Evolutionary conservation across 306 rosid genomes (phyloP).

Genomic region (Lathyrus aphaca): DNA sequence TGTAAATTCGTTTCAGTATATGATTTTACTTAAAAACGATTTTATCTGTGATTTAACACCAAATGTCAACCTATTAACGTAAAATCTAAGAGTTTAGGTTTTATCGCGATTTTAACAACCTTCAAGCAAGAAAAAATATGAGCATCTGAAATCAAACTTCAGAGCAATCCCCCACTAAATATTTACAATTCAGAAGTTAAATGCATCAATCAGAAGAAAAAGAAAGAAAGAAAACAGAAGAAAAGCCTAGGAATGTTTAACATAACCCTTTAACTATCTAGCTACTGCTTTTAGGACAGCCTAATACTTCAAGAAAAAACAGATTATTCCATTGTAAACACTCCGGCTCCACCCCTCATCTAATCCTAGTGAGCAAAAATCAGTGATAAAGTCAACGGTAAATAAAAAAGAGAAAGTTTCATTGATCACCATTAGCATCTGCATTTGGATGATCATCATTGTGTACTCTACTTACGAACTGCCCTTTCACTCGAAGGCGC

Average conservation of each 20-base stretch:
- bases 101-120: too few relatives aligned
- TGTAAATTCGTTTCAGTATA: too few relatives aligned
- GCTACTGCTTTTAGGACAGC: slow-evolving; percentile 11
- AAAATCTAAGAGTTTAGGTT: too few relatives aligned
- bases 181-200: slow-evolving; percentile 40
- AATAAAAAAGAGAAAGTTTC: slow-evolving; percentile 26
- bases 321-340: slow-evolving; percentile 37
- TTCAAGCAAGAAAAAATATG: neutral
- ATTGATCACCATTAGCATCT: slow-evolving; percentile 40
- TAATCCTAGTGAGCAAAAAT: slow-evolving; percentile 10
- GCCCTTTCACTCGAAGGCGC: slow-evolving; percentile 76
- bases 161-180: slow-evolving; percentile 28
- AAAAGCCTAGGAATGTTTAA: neutral
- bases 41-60: too few relatives aligned
- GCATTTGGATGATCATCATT: slow-evolving; percentile 36
- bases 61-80: too few relatives aligned
- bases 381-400: slow-evolving; percentile 1
- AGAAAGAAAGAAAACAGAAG: neutral
- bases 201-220: slow-evolving; percentile 17
- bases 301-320: neutral
- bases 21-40: too few relatives aligned
- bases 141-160: slow-evolving; percentile 1
- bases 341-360: slow-evolving; percentile 2
- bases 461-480: slow-evolving; percentile 54
- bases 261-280: slow-evolving; percentile 11